A percentile compares a stretch with the other conserved stretches of the same genome.
Conservation (phyloP, 352 stramenopile species). For the Halophytophthora batemanensis region DNA sequence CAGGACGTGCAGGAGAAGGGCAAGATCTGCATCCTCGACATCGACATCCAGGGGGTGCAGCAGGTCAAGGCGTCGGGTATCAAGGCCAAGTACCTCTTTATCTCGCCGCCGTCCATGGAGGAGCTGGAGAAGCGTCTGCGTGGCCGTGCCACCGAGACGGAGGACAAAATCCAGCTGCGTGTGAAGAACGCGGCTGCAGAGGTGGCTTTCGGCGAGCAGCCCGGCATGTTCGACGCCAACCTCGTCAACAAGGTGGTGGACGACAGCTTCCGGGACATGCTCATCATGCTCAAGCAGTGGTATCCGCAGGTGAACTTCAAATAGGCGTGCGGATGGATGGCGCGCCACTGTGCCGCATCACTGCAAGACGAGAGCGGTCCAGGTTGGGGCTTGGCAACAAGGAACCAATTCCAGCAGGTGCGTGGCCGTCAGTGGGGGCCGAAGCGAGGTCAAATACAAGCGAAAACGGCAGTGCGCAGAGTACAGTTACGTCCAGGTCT, state of each 20-base stretch:
- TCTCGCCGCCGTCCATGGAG: conserved; percentile 94
- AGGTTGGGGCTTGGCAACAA: too few relatives aligned
- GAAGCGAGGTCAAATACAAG: not conserved
- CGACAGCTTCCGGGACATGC: conserved; percentile 69
- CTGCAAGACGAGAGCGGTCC: not conserved
- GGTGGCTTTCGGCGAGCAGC: conserved; percentile 86
- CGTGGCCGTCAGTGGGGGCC: not conserved
- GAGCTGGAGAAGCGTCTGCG: conserved; percentile 94
- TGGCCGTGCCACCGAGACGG: conserved; percentile 93
- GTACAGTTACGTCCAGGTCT: not conserved
- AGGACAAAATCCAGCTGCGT: conserved; percentile 94
- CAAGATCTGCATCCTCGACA: conserved; percentile 99
- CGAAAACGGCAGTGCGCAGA: not conserved
- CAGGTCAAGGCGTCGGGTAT: conserved; percentile 90
- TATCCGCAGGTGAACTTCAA: conserved; percentile 67
- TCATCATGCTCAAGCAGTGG: conserved; percentile 66
- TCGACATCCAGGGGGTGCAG: conserved; percentile 97
- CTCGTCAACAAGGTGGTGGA: conserved; percentile 90
- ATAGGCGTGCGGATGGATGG: conserved; percentile 14
- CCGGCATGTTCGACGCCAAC: conserved; percentile 86
- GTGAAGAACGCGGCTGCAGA: conserved; percentile 93
- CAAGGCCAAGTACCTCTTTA: conserved; percentile 94
- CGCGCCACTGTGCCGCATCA: too few relatives aligned
- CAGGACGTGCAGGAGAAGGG: conserved; percentile 89
- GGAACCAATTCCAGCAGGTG: too few relatives aligned